These are phyloP conservation scores for Chaetomiaceae sp. DNA, from an alignment of 2,329 filamentous ascomycete species.

Conservation along the genomic window DNA sequence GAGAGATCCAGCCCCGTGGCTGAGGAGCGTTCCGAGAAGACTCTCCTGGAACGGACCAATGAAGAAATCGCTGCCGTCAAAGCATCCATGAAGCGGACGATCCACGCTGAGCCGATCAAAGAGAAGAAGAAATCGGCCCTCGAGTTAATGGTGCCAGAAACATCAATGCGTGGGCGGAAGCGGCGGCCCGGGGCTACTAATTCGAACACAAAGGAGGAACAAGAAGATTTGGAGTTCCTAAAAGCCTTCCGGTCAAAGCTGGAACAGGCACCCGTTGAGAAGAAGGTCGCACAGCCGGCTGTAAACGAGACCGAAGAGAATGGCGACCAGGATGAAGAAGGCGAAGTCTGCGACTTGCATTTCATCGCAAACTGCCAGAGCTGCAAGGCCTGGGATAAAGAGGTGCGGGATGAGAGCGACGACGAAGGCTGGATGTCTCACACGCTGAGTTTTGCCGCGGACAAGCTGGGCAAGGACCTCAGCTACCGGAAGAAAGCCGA, in stretches of 20 bases:
- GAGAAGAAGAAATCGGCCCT: conserved; percentile 63
- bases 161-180: conserved; percentile 66
- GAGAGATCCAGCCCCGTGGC: conserved; percentile 21
- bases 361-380: conserved; percentile 96
- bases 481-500: conserved; percentile 87
- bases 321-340: conserved; percentile 46
- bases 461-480: conserved; percentile 85
- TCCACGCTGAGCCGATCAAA: conserved; percentile 46
- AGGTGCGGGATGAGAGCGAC: conserved; percentile 53
- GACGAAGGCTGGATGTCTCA: conserved; percentile 82
- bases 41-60: conserved; percentile 64
- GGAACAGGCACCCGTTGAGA: conserved; percentile 47
- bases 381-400: conserved; percentile 78
- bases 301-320: conserved; percentile 28
- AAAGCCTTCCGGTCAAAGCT: conserved; percentile 77
- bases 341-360: conserved; percentile 81
- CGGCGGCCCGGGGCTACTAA: conserved; percentile 55
- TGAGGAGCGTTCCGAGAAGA: conserved; percentile 37
- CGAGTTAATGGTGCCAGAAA: conserved; percentile 70
- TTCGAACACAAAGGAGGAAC: conserved; percentile 52
- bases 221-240: conserved; percentile 64
- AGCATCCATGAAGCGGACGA: conserved; percentile 71
- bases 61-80: conserved; percentile 78
- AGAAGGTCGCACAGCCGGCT: conserved; percentile 29
- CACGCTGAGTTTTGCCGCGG: conserved; percentile 78